A percentile compares a stretch with the other conserved stretches of the same genome.
Conservation (phyloP, 495 filamentous ascomycete species). For the Neurospora pannonica region DNA sequence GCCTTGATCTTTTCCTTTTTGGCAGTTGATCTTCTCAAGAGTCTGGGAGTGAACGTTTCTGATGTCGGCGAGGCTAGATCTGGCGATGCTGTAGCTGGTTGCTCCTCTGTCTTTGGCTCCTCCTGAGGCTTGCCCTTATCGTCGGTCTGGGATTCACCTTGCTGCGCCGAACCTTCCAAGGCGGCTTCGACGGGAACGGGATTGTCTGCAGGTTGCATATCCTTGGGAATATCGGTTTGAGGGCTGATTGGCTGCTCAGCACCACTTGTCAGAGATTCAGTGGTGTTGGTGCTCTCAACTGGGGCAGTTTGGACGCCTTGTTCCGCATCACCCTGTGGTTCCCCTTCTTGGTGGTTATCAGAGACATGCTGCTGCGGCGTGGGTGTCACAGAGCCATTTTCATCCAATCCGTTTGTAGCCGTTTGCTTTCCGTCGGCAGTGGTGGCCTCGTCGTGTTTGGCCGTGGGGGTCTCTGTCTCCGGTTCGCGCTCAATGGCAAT, state of each 20-base stretch:
- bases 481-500: background rate
- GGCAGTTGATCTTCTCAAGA: background rate
- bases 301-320: background rate
- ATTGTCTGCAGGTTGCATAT: background rate
- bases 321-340: background rate
- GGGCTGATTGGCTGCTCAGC: background rate
- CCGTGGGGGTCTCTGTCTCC: background rate
- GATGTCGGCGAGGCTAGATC: background rate
- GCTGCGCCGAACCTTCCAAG: background rate
- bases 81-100: background rate
- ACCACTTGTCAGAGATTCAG: background rate
- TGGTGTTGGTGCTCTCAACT: background rate
- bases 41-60: background rate
- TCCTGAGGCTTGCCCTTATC: background rate
- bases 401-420: background rate
- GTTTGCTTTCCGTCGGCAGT: background rate
- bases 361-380: background rate
- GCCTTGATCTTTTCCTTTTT: slow-evolving; percentile 23
- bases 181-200: background rate
- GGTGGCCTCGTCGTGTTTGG: background rate
- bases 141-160: background rate
- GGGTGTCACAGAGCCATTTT: background rate
- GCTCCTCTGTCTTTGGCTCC: slow-evolving; percentile 3
- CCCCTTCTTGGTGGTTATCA: background rate
- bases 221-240: background rate